Evolutionary conservation across 2,329 filamentous ascomycete genomes (phyloP).

Genomic region (Aspergillus jensenii): DNA sequence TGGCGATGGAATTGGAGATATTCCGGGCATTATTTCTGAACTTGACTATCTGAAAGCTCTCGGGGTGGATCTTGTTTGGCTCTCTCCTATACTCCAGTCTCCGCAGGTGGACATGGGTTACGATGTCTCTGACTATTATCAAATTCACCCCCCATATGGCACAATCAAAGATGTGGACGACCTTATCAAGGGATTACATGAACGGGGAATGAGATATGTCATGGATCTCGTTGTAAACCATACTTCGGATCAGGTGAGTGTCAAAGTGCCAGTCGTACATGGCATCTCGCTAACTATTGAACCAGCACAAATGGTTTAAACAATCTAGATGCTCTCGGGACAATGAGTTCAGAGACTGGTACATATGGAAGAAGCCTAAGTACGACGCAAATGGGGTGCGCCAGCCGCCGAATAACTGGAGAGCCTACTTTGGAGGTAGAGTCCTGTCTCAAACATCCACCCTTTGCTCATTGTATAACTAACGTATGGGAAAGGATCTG

Average conservation of each 20-base stretch:
- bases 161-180: conserved; percentile 64
- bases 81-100: conserved; percentile 47
- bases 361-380: conserved; percentile 57
- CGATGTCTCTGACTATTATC: conserved; percentile 61
- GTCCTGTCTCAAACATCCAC: too few species aligned
- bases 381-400: conserved; percentile 58
- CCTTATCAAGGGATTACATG: conserved; percentile 59
- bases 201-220: conserved; percentile 66
- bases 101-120: conserved; percentile 56
- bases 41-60: conserved; percentile 63
- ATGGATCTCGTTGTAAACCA: conserved; percentile 78
- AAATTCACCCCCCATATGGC: conserved; percentile 62
- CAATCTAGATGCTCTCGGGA: conserved; percentile 59
- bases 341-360: conserved; percentile 59
- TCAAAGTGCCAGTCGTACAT: too few species aligned
- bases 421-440: conserved; percentile 33
- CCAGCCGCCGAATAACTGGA: conserved; percentile 71
- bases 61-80: conserved; percentile 62
- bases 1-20: conserved; percentile 60
- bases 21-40: conserved; percentile 62
- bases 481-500: conserved; percentile 24
- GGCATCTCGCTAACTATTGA: too few species aligned
- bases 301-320: conserved; percentile 67
- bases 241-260: conserved; percentile 55
- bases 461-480: too few species aligned